Conservation (phyloP, 176 grass and related monocot species). For the Pharus latifolius region DNA sequence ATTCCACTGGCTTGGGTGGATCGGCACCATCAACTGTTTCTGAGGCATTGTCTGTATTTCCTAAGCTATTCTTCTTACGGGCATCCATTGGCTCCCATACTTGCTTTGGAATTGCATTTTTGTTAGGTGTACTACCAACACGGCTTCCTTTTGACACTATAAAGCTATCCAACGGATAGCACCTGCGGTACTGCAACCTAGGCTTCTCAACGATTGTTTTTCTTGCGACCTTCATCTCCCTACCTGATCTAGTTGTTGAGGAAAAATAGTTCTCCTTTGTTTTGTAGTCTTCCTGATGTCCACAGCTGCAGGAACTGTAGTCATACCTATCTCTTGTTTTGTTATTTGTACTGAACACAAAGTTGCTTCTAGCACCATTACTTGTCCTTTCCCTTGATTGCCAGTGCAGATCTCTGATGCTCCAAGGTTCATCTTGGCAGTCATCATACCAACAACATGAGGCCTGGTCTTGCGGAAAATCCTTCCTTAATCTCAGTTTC, state of each 20-base stretch:
- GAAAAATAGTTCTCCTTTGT: conserved; percentile 11
- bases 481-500: conserved; percentile 44
- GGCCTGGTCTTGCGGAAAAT: conserved; percentile 20
- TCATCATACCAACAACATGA: conserved; percentile 34
- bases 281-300: conserved; percentile 42
- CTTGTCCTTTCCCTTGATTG: conserved; percentile 36
- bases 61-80: conserved; percentile 38
- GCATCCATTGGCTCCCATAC: conserved; percentile 83
- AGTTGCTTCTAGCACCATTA: conserved; percentile 34
- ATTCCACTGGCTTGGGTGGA: conserved; percentile 4
- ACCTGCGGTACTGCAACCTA: conserved; percentile 56
- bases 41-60: conserved; percentile 4
- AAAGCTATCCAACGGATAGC: conserved; percentile 33
- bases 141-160: conserved; percentile 35
- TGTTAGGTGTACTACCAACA: conserved; percentile 38
- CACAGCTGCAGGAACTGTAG: conserved; percentile 51
- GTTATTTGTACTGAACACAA: conserved; percentile 17
- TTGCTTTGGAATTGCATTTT: conserved; percentile 46
- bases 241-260: conserved; percentile 14
- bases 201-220: conserved; percentile 33
- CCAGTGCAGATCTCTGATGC: conserved; percentile 14
- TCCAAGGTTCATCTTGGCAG: conserved; percentile 6
- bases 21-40: conserved; percentile 1
- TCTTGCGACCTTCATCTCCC: conserved; percentile 35
- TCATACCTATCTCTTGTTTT: conserved; percentile 39